Conservation (phyloP, 2,329 filamentous ascomycete species). For the Colletotrichum sp. region DNA sequence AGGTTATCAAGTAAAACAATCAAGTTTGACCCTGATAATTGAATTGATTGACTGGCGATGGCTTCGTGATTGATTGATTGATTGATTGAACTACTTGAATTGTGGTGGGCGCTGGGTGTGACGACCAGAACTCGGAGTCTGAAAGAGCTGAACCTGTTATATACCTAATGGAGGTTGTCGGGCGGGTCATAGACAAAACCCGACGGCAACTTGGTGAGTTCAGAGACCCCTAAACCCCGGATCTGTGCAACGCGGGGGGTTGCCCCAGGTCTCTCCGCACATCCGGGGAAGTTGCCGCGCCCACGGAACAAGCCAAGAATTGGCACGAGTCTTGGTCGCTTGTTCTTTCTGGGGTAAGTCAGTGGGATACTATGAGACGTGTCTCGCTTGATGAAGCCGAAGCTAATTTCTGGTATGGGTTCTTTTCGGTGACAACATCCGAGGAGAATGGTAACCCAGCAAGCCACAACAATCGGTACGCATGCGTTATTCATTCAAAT, state of each 20-base stretch:
- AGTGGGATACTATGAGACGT: rapidly evolving
- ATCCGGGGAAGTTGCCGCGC: not conserved
- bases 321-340: not conserved
- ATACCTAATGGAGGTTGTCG: not conserved
- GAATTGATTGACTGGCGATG: no score
- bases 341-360: not conserved
- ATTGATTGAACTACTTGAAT: no score
- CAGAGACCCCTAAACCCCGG: not conserved
- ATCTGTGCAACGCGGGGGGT: not conserved
- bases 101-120: no score
- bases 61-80: no score
- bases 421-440: not conserved
- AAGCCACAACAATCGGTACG: no score
- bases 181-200: not conserved
- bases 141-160: not conserved
- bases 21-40: no score
- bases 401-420: rapidly evolving
- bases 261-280: not conserved
- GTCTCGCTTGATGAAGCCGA: not conserved
- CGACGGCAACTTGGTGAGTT: not conserved
- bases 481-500: no score
- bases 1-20: no score
- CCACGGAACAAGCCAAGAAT: not conserved
- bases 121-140: rapidly evolving
- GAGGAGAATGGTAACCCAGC: not conserved